A percentile compares a stretch with the other conserved stretches of the same genome.
Conservation (phyloP, 805 yeast genomes). For the Debaryomyces maramus region DNA sequence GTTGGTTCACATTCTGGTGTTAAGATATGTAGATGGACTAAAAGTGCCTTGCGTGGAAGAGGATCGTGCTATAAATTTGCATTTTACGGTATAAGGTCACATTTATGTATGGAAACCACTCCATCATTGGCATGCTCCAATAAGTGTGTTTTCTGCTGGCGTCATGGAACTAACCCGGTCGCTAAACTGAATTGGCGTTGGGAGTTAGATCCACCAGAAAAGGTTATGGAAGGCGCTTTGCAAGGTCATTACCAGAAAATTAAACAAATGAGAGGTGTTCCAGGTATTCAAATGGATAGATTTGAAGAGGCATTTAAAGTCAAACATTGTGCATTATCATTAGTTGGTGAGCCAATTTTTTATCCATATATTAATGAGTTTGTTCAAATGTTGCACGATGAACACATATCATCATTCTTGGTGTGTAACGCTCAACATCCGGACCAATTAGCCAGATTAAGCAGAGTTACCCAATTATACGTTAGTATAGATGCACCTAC, state of each 20-base stretch:
- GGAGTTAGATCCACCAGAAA: conserved; percentile 91
- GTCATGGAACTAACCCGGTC: conserved; percentile 96
- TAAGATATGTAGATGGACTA: conserved; percentile 94
- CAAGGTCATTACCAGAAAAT: conserved; percentile 89
- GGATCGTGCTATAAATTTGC: conserved; percentile 95
- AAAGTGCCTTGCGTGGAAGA: conserved; percentile 88
- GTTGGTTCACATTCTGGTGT: conserved; percentile 96
- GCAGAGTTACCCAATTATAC: conserved; percentile 84
- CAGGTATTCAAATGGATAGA: conserved; percentile 87
- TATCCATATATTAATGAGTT: conserved; percentile 90
- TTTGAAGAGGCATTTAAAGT: conserved; percentile 90
- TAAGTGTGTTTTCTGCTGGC: conserved; percentile 96
- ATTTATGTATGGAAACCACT: conserved; percentile 93
- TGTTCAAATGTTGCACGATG: conserved; percentile 74
- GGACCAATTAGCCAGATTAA: conserved; percentile 64
- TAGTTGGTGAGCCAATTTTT: conserved; percentile 94
- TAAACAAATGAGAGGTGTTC: conserved; percentile 93
- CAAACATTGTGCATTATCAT: conserved; percentile 85
- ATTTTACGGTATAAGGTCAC: conserved; percentile 85
- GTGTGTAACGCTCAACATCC: conserved; percentile 98
- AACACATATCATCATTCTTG: conserved; percentile 79
- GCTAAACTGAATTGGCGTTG: conserved; percentile 92
- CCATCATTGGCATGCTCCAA: conserved; percentile 93
- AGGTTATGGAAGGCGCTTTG: conserved; percentile 78
- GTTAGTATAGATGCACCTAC: conserved; percentile 95